These are phyloP conservation scores for Aspergillus steynii DNA, from an alignment of 495 filamentous ascomycete genomes.

Conservation along the genomic window DNA sequence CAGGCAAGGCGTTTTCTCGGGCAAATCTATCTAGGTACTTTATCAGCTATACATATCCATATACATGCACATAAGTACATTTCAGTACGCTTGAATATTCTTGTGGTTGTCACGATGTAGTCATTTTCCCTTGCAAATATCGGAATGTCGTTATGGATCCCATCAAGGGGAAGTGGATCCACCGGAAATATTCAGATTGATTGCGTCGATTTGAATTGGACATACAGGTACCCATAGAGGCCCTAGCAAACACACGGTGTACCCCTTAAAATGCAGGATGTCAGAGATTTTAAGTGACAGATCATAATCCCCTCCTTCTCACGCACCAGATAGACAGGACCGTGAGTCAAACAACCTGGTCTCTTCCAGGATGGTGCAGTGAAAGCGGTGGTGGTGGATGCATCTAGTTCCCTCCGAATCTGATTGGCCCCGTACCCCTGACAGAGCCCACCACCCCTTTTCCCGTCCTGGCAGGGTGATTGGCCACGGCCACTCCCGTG, in stretches of 20 bases:
- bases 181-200: background rate
- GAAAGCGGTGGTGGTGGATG: no score
- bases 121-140: no score
- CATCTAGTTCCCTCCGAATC: no score
- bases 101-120: background rate
- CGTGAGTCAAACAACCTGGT: background rate
- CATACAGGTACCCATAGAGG: background rate
- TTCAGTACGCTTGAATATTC: background rate
- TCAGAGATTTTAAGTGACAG: background rate
- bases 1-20: slow-evolving; percentile 1
- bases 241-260: background rate
- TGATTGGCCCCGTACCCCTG: background rate
- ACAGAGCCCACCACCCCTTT: slow-evolving; percentile 12
- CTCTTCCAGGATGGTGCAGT: no score
- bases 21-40: background rate
- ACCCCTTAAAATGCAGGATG: background rate
- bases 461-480: slow-evolving; percentile 13
- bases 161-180: background rate
- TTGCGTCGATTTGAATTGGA: background rate
- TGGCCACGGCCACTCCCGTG: slow-evolving; percentile 33
- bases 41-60: slow-evolving; percentile 1
- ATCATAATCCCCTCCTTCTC: background rate
- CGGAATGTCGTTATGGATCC: background rate
- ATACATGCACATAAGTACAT: background rate
- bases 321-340: no score